phyloP scores from a whole-genome alignment of 345 rosid genomes.

The Salix caprea region DNA sequence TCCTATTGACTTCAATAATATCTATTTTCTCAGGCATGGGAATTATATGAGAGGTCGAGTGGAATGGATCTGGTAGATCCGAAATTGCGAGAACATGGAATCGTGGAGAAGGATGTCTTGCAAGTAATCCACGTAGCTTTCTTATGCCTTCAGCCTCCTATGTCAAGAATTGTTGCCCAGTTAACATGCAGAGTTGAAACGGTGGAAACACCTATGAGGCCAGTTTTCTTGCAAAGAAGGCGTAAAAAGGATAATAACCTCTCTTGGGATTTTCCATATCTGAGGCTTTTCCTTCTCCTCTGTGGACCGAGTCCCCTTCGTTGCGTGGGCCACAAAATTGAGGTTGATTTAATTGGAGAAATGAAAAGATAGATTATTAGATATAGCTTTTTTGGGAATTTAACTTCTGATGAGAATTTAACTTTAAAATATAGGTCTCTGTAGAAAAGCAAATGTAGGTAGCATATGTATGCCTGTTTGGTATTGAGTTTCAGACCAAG shows the following conservation, averaged over 20 bases:
- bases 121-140: slow-evolving; percentile 48
- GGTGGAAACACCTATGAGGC: slow-evolving; percentile 34
- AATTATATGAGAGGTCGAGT: slow-evolving; percentile 37
- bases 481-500: too few relatives aligned
- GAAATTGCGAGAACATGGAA: slow-evolving; percentile 33
- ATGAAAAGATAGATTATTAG: background rate
- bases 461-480: too few relatives aligned
- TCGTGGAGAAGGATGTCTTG: slow-evolving; percentile 36
- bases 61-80: slow-evolving; percentile 46
- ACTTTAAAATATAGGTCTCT: too few relatives aligned
- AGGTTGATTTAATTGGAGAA: background rate
- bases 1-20: background rate
- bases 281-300: slow-evolving; percentile 40
- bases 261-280: slow-evolving; percentile 47
- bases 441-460: too few relatives aligned
- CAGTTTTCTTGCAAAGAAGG: slow-evolving; percentile 35
- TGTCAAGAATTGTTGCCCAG: slow-evolving; percentile 61
- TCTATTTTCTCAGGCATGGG: slow-evolving; percentile 51
- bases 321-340: background rate
- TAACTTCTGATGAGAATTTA: background rate
- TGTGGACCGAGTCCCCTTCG: slow-evolving; percentile 26
- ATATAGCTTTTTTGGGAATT: background rate
- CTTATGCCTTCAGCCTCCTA: slow-evolving; percentile 58
- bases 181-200: slow-evolving; percentile 41
- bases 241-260: slow-evolving; percentile 16